Percentiles rank a stretch among this genome's conserved stretches.
Conservation (phyloP, 2,329 filamentous ascomycete species). For the Fusarium verticillioides region DNA sequence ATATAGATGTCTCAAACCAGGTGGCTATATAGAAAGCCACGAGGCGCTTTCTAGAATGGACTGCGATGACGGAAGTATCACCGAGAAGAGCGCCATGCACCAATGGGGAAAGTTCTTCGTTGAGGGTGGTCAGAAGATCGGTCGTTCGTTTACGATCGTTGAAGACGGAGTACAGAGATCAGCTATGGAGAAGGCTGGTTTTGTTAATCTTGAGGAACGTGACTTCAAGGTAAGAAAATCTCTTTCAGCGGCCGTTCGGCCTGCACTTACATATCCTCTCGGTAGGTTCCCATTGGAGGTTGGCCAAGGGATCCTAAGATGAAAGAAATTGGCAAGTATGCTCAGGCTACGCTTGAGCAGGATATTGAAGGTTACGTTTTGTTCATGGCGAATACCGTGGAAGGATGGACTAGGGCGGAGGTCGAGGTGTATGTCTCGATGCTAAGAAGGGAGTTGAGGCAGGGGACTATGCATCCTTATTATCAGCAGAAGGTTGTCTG, state of each 20-base stretch:
- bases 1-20: slow-evolving; percentile 16
- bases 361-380: slow-evolving; percentile 36
- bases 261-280: background rate
- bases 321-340: slow-evolving; percentile 26
- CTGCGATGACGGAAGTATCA: slow-evolving; percentile 20
- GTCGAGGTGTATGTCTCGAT: slow-evolving; percentile 34
- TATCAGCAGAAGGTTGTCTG: slow-evolving; percentile 30
- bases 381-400: slow-evolving; percentile 34
- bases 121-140: slow-evolving; percentile 24
- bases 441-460: slow-evolving; percentile 29
- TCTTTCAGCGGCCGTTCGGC: rapidly evolving
- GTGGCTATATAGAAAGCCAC: slow-evolving; percentile 26
- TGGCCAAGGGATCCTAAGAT: slow-evolving; percentile 19
- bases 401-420: slow-evolving; percentile 33
- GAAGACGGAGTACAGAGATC: slow-evolving; percentile 24
- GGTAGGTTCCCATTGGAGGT: slow-evolving; percentile 24
- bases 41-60: slow-evolving; percentile 28
- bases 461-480: slow-evolving; percentile 33
- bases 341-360: slow-evolving; percentile 28
- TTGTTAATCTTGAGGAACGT: slow-evolving; percentile 13
- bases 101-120: slow-evolving; percentile 39
- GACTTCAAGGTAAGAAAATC: slow-evolving; percentile 14
- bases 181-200: slow-evolving; percentile 22
- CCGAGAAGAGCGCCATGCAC: slow-evolving; percentile 24
- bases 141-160: slow-evolving; percentile 20